Base-by-base conservation (phyloP, 495 filamentous ascomycete genomes). In the Neurospora sp. region DNA sequence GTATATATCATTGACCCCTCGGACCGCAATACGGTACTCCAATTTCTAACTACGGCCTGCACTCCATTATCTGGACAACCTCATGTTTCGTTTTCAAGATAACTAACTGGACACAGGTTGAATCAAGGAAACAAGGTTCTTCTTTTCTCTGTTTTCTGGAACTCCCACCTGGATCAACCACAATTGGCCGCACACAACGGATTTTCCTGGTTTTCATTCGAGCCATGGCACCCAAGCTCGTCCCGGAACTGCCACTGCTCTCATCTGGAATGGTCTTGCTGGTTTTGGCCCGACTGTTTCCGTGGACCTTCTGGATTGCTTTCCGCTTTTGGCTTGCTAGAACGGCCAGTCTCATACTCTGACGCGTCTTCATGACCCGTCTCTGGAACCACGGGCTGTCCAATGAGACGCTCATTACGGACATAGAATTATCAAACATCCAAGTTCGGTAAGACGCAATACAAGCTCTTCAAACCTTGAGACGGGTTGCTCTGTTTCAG, bases 1-100 rank as follows among this genome's bases (percentile, higher is more conserved):
- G 83, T 85, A 81, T 82, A 83, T 84, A 83, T 83, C 79, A 81
- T 77, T 81, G 78, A 82, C 77, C 79, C 72, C 54, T 73, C 66
- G 75, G 78, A 79, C 70, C 74, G 71, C 73, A 78, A 79, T 78
- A 21, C 76, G 77, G 75, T 74, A 80, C 76, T 76, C 71, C 70
- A 45, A 77, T 79, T 74, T 71, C 59, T 70, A 66, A 72, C 70
- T 38, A 48, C 74, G 54, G 39, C 76, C 31, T 73, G 39, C n/a
- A 69, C 31, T 70, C 39, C 40, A 71, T 59, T n/a, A 66, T 15
- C 54, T 37, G 39, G 43, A 59, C 39, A 43, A 19, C 15, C 31
- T 34, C 31, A 66, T 66, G 54, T 43, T 40, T 73, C 66, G 74
- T 54, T 62, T 71, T 73, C 70, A 69, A 62, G 42, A 43, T 62